Evolutionary conservation across 2,329 filamentous ascomycete species (phyloP).

Genomic region (Aspergillus pseudotamarii): DNA sequence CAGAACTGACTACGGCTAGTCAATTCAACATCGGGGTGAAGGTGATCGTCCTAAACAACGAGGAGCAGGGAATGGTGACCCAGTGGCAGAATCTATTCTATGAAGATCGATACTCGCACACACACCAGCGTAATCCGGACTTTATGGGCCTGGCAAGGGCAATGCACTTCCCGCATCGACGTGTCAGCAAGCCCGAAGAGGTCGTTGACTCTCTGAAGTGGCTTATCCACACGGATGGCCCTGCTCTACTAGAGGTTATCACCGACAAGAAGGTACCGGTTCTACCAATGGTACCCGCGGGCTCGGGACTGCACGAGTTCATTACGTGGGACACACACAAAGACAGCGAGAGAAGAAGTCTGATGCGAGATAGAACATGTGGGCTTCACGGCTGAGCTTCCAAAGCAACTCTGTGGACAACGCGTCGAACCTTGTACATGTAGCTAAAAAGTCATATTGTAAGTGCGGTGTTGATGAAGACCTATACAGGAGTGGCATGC

Average conservation of each 20-base stretch:
- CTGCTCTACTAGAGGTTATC: constrained; percentile 80
- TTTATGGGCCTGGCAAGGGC: constrained; percentile 73
- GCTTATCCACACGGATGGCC: constrained; percentile 78
- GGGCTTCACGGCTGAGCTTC: background rate
- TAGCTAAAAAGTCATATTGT: background rate
- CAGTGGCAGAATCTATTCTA: constrained; percentile 94
- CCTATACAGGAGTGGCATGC: background rate
- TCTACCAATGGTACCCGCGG: constrained; percentile 10
- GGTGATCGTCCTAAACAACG: constrained; percentile 86
- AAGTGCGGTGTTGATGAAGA: background rate
- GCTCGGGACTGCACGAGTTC: constrained; percentile 6
- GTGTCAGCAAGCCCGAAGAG: constrained; percentile 71
- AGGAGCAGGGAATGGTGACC: constrained; percentile 92
- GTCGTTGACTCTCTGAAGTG: constrained; percentile 73
- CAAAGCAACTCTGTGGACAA: too few species aligned
- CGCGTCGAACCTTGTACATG: background rate
- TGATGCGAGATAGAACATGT: background rate
- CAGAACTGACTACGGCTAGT: constrained; percentile 74
- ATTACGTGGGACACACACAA: background rate
- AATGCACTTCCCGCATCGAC: constrained; percentile 53
- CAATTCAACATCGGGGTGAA: constrained; percentile 94
- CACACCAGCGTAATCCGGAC: constrained; percentile 82
- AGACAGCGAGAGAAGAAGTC: background rate
- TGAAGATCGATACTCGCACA: constrained; percentile 80
- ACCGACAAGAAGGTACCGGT: constrained; percentile 62